Evolutionary conservation across 2,329 filamentous ascomycete species (phyloP).

Genomic region (Hypoxylon sp.): DNA sequence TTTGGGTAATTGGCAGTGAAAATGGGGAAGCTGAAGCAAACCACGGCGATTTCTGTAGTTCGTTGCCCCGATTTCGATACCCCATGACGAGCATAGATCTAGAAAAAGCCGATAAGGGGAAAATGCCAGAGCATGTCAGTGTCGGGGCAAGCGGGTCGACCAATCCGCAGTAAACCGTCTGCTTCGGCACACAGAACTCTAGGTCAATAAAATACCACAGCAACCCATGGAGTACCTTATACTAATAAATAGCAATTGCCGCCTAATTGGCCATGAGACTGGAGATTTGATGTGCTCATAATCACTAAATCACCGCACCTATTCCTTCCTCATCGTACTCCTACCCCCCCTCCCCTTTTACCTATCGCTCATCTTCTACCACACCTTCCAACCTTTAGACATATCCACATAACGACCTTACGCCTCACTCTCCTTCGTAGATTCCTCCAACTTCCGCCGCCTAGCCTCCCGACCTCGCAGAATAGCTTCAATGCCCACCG

Average conservation of each 20-base stretch:
- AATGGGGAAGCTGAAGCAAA: neutral
- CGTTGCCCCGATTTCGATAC: neutral
- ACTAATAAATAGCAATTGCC: no score
- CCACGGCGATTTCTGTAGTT: neutral
- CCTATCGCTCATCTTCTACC: neutral
- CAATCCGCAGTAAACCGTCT: no score
- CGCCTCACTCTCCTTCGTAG: neutral
- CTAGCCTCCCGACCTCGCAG: neutral
- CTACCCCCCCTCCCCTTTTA: neutral
- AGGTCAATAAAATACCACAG: no score
- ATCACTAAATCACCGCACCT: neutral
- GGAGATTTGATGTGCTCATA: neutral
- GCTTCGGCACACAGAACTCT: neutral
- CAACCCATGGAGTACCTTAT: no score
- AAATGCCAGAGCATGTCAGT: neutral
- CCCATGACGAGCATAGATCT: neutral
- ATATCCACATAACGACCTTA: neutral
- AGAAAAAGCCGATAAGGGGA: neutral
- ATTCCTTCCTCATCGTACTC: neutral
- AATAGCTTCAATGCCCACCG: neutral
- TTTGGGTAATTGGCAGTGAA: neutral
- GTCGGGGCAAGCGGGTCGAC: no score
- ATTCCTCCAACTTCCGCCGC: neutral
- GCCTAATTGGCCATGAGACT: neutral
- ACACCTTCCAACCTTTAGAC: neutral